Base-by-base conservation (phyloP, 176 grass and related monocot genomes). In the Bothriochloa decipiens region DNA sequence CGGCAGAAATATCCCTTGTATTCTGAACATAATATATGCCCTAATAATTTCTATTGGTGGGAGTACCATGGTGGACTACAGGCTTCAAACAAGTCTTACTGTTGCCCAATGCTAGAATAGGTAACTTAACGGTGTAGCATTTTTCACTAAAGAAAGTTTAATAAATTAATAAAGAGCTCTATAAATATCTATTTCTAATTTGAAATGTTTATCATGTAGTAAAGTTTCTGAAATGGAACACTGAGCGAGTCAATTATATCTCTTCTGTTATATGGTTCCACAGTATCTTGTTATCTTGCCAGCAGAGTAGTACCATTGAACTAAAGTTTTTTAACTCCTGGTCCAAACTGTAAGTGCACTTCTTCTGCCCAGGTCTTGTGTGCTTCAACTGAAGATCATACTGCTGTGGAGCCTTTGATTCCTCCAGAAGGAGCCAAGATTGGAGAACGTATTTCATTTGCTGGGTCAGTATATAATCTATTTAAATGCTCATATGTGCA, bases 331-430 rank as follows among this genome's bases (percentile, higher is more conserved):
- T 68, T 68, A 84, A 80, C 22, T 40, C 50, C 66, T 40, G 20
- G 22, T 72, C 25, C 29, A 29, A 86, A 82, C 14, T 82, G 55
- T 52, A 29, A 14, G 7, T 18, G 36, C 22, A 39, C 1, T 45
- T 45, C 23, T 13, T 42, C 55, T 65, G 75, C 39, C 40, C 76
- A 95, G 93, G 93, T 95, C 47, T 63, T 95, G 27, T 99, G 96
- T 81, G 91, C 96, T 74, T 99, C 96, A 83, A 92, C 75, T 80
- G 72, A 96, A 89, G 96, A 99, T 80, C 93, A 94, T 86, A 89
- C 91, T 22, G 80, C 83, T 81, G 96, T 99, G 71, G 96, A 99
- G 82, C 96, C 96, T 83, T 89, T 99, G 81, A 91, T 88, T 89
- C 89, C 96, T 86, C 96, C 93, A 2, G 83, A 96, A 93, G 96